A percentile compares a stretch with the other conserved stretches of the same genome.
Evolutionary conservation across 352 stramenopile genomes (phyloP).

Genomic region (Albugo candida): DNA sequence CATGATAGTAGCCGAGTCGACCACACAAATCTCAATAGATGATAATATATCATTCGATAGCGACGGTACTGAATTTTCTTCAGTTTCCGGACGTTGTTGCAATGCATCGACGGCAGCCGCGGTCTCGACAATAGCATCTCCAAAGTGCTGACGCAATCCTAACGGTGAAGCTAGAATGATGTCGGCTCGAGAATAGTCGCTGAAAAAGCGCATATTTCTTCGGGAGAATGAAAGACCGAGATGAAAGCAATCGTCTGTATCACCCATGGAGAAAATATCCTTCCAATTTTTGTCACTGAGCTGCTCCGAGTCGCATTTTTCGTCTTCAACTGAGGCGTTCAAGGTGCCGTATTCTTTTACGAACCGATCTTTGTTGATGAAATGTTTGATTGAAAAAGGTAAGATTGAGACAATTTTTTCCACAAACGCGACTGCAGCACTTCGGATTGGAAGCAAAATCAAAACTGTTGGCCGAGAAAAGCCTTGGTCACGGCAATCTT

Average conservation of each 20-base stretch:
- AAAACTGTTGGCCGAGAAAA: conserved; percentile 52
- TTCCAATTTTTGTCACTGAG: conserved; percentile 43
- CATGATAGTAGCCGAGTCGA: conserved; percentile 58
- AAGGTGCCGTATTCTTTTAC: conserved; percentile 29
- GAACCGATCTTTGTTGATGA: conserved; percentile 68
- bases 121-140: conserved; percentile 28
- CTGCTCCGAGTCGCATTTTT: conserved; percentile 5
- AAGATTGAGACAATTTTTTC: conserved; percentile 38
- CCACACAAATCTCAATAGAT: conserved; percentile 61
- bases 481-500: conserved; percentile 62
- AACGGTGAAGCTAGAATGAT: conserved; percentile 58
- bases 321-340: conserved; percentile 7
- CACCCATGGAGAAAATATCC: conserved; percentile 40
- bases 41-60: conserved; percentile 50
- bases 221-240: conserved; percentile 47
- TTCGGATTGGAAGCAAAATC: conserved; percentile 44
- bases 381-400: conserved; percentile 26
- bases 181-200: conserved; percentile 52
- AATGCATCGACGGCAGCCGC: conserved; percentile 10
- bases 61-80: conserved; percentile 7
- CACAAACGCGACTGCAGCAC: conserved; percentile 37
- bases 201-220: conserved; percentile 52
- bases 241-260: conserved; percentile 73
- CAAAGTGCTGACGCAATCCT: conserved; percentile 42
- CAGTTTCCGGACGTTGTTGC: conserved; percentile 5